These are phyloP conservation scores for Nothophytophthora sp. DNA, from an alignment of 352 stramenopile genomes.

Conservation along the genomic window DNA sequence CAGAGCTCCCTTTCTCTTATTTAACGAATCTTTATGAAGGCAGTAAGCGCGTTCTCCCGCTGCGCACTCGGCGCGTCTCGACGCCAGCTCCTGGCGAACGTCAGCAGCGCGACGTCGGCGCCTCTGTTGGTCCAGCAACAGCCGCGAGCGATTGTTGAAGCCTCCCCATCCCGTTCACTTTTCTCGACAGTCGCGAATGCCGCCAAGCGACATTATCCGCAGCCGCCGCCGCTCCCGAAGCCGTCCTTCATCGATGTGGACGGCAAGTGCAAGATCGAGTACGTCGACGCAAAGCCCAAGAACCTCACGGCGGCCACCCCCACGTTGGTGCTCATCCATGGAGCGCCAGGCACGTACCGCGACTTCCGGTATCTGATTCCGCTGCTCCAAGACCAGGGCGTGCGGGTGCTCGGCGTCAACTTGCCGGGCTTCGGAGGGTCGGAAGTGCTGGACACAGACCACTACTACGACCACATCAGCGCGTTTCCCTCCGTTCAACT, in stretches of 20 bases:
- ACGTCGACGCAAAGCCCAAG: constrained; percentile 31
- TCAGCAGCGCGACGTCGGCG: neutral
- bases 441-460: constrained; percentile 30
- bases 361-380: constrained; percentile 74
- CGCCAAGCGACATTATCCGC: constrained; percentile 6
- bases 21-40: too few species aligned
- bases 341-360: constrained; percentile 56
- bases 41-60: constrained; percentile 1
- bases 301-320: constrained; percentile 6
- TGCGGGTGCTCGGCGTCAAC: constrained; percentile 63
- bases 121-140: neutral
- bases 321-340: constrained; percentile 68
- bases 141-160: neutral
- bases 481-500: constrained; percentile 32
- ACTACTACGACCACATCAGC: constrained; percentile 47
- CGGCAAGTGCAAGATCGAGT: constrained; percentile 47
- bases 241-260: constrained; percentile 30
- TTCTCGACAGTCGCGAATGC: neutral
- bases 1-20: too few species aligned
- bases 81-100: neutral
- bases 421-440: constrained; percentile 61
- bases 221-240: constrained; percentile 26
- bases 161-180: neutral
- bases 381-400: constrained; percentile 34
- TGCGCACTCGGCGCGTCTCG: neutral